These are phyloP conservation scores for Colletotrichum truncatum DNA, from an alignment of 2,329 filamentous ascomycete species.

Conservation along the genomic window DNA sequence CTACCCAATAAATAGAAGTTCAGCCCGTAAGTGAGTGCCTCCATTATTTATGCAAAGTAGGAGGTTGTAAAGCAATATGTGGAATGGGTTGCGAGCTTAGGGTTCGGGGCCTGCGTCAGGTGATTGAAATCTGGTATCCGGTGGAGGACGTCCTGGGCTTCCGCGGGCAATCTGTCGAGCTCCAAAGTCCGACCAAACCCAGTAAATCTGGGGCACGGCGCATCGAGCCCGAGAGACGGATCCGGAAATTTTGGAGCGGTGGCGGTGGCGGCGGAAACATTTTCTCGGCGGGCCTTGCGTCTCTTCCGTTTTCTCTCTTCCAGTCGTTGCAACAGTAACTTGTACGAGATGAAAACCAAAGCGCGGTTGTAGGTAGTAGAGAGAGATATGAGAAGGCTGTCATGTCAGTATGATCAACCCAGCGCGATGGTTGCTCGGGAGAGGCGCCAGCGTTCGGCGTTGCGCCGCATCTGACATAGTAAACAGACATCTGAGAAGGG, in stretches of 20 bases:
- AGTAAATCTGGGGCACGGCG: not conserved
- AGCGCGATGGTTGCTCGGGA: not conserved
- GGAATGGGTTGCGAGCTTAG: slow-evolving; percentile 59
- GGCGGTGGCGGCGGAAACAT: not conserved
- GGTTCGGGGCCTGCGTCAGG: not conserved
- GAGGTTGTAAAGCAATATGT: slow-evolving; percentile 68
- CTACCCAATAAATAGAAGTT: slow-evolving; percentile 63
- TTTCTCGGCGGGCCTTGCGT: not conserved
- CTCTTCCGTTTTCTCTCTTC: not conserved
- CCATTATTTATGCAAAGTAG: slow-evolving; percentile 67
- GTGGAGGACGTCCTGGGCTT: not conserved
- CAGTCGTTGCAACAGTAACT: not conserved
- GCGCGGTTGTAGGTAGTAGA: not conserved
- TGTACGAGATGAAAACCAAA: slow-evolving; percentile 15
- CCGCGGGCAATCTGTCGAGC: slow-evolving; percentile 6
- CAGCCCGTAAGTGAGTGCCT: slow-evolving; percentile 63
- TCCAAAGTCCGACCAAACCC: slow-evolving; percentile 5
- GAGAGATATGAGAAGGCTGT: not conserved
- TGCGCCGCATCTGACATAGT: slow-evolving; percentile 2
- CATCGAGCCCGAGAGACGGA: slow-evolving; percentile 1
- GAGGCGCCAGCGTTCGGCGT: slow-evolving; percentile 10
- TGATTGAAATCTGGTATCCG: not conserved
- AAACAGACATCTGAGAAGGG: not conserved
- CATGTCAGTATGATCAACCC: slow-evolving; percentile 7
- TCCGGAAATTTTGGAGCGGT: slow-evolving; percentile 3